Percentiles rank a stretch among this genome's conserved stretches.
Evolutionary conservation across 495 filamentous ascomycete genomes (phyloP).

Genomic region (Pyronema domesticum): DNA sequence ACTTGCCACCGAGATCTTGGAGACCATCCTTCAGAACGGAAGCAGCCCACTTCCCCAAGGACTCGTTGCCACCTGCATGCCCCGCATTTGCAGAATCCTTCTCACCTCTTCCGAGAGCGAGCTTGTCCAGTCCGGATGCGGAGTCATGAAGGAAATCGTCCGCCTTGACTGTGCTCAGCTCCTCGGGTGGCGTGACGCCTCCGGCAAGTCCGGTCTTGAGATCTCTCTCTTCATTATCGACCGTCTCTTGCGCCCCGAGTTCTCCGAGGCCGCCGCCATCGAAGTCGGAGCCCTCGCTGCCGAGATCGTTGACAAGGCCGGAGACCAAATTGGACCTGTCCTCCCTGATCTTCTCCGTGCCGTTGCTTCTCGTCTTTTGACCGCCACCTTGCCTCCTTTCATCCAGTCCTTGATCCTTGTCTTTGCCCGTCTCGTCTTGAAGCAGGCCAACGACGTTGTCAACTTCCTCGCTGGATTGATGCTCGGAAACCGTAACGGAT

Average conservation of each 20-base stretch:
- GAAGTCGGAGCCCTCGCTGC: constrained; percentile 91
- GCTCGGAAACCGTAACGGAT: constrained; percentile 53
- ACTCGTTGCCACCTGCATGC: constrained; percentile 68
- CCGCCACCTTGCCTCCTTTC: constrained; percentile 63
- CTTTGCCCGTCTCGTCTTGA: constrained; percentile 74
- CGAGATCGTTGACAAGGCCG: constrained; percentile 68
- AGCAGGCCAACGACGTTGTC: constrained; percentile 72
- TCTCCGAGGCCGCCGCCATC: constrained; percentile 81
- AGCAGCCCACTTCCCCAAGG: constrained; percentile 67
- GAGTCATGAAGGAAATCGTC: constrained; percentile 72
- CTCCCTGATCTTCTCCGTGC: constrained; percentile 76
- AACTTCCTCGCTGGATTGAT: constrained; percentile 74
- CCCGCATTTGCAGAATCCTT: constrained; percentile 67
- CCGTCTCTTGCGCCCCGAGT: constrained; percentile 60
- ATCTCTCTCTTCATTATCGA: constrained; percentile 82
- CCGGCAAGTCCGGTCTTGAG: constrained; percentile 67
- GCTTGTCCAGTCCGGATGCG: constrained; percentile 67
- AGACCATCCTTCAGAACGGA: constrained; percentile 63
- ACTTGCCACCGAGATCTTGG: constrained; percentile 57
- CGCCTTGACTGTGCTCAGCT: constrained; percentile 75
- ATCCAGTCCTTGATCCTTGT: constrained; percentile 88
- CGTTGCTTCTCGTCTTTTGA: constrained; percentile 69
- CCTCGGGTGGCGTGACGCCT: constrained; percentile 58
- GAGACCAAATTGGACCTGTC: constrained; percentile 74
- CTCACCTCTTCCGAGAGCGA: constrained; percentile 67